phyloP scores from a whole-genome alignment of 78 protist species.

The Mastigamoeba balamuthi region DNA sequence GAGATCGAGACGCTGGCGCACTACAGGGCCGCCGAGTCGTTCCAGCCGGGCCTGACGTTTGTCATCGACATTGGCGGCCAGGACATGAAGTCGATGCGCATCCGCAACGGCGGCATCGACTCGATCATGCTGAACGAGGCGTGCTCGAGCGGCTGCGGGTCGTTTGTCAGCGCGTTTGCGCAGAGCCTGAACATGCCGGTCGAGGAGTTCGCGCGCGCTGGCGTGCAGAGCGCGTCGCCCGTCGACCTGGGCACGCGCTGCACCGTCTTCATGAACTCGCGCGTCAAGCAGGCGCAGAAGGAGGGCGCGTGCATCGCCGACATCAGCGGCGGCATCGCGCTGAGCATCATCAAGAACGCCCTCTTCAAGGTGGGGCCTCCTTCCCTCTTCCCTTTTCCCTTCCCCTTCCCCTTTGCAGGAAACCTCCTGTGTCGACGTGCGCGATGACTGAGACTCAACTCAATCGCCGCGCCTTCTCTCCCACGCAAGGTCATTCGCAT shows the following conservation, averaged over 20 bases:
- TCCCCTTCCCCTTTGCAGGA: too few relatives aligned
- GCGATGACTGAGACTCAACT: too few relatives aligned
- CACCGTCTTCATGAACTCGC: background rate
- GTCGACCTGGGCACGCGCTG: background rate
- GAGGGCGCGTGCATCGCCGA: background rate
- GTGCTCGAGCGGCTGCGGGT: background rate
- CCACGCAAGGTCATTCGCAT: background rate
- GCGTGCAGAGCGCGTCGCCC: background rate
- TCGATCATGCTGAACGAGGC: background rate
- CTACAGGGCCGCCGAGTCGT: background rate
- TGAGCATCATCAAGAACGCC: background rate
- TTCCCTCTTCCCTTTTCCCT: too few relatives aligned
- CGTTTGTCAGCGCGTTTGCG: background rate
- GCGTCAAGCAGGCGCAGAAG: background rate
- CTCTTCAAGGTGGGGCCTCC: too few relatives aligned
- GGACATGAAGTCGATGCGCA: background rate
- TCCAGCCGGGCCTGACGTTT: background rate
- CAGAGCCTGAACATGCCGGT: background rate
- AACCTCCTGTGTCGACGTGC: too few relatives aligned
- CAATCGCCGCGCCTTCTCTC: too few relatives aligned
- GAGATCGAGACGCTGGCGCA: background rate
- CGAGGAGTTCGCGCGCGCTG: background rate
- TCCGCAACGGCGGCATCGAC: background rate
- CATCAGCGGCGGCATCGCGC: background rate
- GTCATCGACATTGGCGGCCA: background rate